Conservation (phyloP, 345 rosid genomes). For the Brassica incana region DNA sequence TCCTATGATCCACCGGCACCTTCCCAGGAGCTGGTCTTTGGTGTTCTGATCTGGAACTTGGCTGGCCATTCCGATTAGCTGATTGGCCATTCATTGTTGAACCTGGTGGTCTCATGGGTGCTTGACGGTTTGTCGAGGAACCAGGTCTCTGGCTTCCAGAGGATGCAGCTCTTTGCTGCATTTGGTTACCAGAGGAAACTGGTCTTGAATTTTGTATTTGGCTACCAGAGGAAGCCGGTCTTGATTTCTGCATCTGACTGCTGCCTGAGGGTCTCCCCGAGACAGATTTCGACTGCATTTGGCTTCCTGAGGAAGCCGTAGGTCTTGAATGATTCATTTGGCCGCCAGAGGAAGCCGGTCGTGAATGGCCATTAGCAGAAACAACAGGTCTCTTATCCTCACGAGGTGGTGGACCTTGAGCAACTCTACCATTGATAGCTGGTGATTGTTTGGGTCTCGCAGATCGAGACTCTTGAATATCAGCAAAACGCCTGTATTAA, state of each 20-base stretch:
- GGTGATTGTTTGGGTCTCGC: slow-evolving; percentile 51
- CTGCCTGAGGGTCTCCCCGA: slow-evolving; percentile 10
- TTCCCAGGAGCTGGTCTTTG: slow-evolving; percentile 45
- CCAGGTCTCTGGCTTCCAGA: slow-evolving; percentile 29
- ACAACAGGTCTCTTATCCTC: slow-evolving; percentile 50
- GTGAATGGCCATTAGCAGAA: slow-evolving; percentile 45
- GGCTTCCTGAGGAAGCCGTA: slow-evolving; percentile 32
- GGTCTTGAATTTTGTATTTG: slow-evolving; percentile 29
- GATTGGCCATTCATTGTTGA: slow-evolving; percentile 42
- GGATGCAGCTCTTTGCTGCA: slow-evolving; percentile 27
- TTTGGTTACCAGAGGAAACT: slow-evolving; percentile 21
- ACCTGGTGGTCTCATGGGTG: slow-evolving; percentile 29
- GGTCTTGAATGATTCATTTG: slow-evolving; percentile 44
- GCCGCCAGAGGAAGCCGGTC: slow-evolving; percentile 43
- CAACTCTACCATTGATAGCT: slow-evolving; percentile 48
- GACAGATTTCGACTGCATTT: slow-evolving; percentile 30
- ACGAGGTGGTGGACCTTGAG: slow-evolving; percentile 35
- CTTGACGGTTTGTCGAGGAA: slow-evolving; percentile 30
- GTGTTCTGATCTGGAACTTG: slow-evolving; percentile 43
- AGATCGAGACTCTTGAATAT: slow-evolving; percentile 75
- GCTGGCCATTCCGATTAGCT: slow-evolving; percentile 41
- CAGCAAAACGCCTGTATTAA: slow-evolving; percentile 66
- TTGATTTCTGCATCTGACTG: slow-evolving; percentile 21
- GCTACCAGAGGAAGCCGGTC: slow-evolving; percentile 21
- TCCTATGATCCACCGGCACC: slow-evolving; percentile 50